Evolutionary conservation across 202 grass and related monocot genomes (phyloP).

Genomic region (Panicum hallii): DNA sequence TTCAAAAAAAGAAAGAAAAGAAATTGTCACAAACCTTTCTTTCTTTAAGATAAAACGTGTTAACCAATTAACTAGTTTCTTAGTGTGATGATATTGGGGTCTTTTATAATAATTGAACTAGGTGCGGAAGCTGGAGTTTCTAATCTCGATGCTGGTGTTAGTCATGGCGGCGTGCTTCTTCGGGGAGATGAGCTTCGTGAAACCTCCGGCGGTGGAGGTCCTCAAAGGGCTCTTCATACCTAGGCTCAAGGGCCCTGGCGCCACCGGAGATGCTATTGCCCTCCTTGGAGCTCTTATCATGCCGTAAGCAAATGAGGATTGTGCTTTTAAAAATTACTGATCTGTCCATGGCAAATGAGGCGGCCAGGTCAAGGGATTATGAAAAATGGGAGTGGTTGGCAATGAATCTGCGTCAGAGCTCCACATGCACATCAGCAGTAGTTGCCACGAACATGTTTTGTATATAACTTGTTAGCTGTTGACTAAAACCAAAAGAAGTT

Average conservation of each 20-base stretch:
- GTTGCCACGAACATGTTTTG: neutral
- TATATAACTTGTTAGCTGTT: neutral
- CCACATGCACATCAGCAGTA: neutral
- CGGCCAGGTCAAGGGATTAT: neutral
- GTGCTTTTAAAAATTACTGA: neutral
- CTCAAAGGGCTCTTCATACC: constrained; percentile 84
- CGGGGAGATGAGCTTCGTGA: constrained; percentile 75
- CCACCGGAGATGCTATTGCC: constrained; percentile 85
- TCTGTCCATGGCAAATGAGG: neutral
- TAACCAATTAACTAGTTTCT: neutral
- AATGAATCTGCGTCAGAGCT: neutral
- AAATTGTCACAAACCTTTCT: neutral
- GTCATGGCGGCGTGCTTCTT: constrained; percentile 91
- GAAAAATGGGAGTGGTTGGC: neutral
- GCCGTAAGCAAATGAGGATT: constrained; percentile 61
- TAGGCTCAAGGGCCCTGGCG: constrained; percentile 58
- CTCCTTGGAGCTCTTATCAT: constrained; percentile 93
- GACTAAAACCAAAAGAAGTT: neutral
- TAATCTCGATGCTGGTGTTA: constrained; percentile 70
- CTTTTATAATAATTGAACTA: neutral
- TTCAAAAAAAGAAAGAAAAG: neutral
- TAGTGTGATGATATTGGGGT: neutral
- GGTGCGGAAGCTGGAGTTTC: constrained; percentile 83
- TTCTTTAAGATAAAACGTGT: neutral
- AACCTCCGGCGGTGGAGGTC: constrained; percentile 76